Conservation (phyloP, 176 grass and related monocot genomes). For the Rhynchospora breviuscula region DNA sequence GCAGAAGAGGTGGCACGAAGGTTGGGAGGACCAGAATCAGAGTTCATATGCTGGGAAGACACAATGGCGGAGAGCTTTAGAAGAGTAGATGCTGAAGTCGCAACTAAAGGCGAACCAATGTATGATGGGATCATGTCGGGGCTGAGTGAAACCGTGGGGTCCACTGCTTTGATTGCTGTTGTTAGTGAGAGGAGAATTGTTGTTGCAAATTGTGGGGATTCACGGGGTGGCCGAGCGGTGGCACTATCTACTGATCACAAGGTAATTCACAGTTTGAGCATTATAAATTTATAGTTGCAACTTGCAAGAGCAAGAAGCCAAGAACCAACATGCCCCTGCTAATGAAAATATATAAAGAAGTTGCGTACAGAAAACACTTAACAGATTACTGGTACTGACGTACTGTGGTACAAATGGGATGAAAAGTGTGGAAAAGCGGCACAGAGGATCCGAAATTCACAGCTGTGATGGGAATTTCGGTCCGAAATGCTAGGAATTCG, state of each 20-base stretch:
- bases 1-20: slow-evolving; percentile 44
- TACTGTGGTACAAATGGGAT: too few relatives aligned
- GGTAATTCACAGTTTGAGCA: slow-evolving; percentile 30
- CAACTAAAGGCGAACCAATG: background rate
- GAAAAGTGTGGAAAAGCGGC: too few relatives aligned
- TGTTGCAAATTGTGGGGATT: slow-evolving; percentile 85
- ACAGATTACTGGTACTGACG: too few relatives aligned
- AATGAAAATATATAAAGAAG: too few relatives aligned
- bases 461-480: too few relatives aligned
- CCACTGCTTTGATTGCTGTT: slow-evolving; percentile 64
- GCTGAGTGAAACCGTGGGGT: slow-evolving; percentile 6
- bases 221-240: slow-evolving; percentile 47
- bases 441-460: too few relatives aligned
- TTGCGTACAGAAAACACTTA: too few relatives aligned
- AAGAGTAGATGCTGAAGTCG: slow-evolving; percentile 52
- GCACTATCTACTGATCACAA: slow-evolving; percentile 80
- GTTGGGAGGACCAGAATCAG: background rate
- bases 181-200: slow-evolving; percentile 50
- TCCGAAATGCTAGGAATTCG: too few relatives aligned
- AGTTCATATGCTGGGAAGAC: slow-evolving; percentile 33
- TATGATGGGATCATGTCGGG: too few relatives aligned
- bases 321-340: too few relatives aligned
- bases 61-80: slow-evolving; percentile 49
- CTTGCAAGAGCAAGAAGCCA: too few relatives aligned
- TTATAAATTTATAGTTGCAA: too few relatives aligned